Conservation (phyloP, 495 filamentous ascomycete species). For the Niebla homalea region DNA sequence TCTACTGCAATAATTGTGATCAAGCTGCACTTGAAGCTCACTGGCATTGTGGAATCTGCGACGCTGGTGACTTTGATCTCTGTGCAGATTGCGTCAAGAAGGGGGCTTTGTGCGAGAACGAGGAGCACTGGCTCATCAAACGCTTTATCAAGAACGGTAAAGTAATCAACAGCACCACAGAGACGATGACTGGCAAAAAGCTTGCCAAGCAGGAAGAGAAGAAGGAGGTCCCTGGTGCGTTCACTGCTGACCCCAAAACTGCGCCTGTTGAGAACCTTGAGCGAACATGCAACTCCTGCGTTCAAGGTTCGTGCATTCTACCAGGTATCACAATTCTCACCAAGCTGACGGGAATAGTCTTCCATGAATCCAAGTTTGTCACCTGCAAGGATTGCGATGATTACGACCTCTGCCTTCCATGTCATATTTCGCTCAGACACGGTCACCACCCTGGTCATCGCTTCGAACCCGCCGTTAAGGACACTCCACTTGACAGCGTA, state of each 20-base stretch:
- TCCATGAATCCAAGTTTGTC: conserved; percentile 65
- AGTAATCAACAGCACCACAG: conserved; percentile 73
- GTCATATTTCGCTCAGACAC: conserved; percentile 63
- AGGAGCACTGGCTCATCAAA: conserved; percentile 89
- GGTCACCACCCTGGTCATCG: conserved; percentile 87
- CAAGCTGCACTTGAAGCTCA: conserved; percentile 63
- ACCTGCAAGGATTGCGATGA: conserved; percentile 78
- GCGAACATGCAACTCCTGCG: conserved; percentile 88
- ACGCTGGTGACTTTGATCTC: conserved; percentile 88
- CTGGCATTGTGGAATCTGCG: conserved; percentile 89
- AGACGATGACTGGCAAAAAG: conserved; percentile 55
- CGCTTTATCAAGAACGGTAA: conserved; percentile 63
- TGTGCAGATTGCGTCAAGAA: conserved; percentile 65
- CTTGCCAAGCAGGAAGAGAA: conserved; percentile 15
- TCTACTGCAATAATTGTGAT: conserved; percentile 90
- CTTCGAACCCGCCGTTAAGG: conserved; percentile 52
- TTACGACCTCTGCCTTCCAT: conserved; percentile 79
- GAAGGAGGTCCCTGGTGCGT: conserved; percentile 30
- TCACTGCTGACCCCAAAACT: conserved; percentile 24
- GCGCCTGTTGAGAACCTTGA: conserved; percentile 14
- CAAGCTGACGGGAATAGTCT: conserved; percentile 35
- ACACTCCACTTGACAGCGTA: conserved; percentile 38
- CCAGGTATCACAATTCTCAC: background rate
- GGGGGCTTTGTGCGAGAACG: conserved; percentile 61
- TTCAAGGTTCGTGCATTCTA: conserved; percentile 45